phyloP scores from a whole-genome alignment of 1,284 basidiomycete species.

The Moniliella sp. region DNA sequence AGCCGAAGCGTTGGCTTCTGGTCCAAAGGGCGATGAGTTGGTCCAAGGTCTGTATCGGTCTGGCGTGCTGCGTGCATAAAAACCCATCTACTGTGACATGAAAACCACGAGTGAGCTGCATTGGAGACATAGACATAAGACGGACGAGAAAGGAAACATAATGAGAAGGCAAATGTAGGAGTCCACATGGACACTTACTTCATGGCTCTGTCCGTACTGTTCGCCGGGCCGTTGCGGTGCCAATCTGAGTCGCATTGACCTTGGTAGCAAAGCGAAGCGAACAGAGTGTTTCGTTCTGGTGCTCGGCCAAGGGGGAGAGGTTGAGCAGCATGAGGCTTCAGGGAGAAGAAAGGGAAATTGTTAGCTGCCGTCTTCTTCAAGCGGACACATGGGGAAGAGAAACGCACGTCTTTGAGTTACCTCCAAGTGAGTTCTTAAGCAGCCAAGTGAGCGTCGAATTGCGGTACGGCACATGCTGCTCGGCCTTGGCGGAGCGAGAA shows the following conservation, averaged over 20 bases:
- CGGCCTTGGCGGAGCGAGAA: slow-evolving; percentile 39
- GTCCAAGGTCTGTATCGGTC: neutral
- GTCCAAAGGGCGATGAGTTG: neutral
- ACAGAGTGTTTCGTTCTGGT: slow-evolving; percentile 65
- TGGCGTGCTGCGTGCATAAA: too few relatives aligned
- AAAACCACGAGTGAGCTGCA: too few relatives aligned
- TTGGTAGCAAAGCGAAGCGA: slow-evolving; percentile 80
- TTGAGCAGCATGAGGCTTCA: slow-evolving; percentile 63
- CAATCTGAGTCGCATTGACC: slow-evolving; percentile 72
- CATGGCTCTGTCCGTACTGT: too few relatives aligned
- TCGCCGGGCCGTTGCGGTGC: too few relatives aligned
- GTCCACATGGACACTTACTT: too few relatives aligned
- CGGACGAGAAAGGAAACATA: too few relatives aligned
- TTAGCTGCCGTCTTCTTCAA: slow-evolving; percentile 1
- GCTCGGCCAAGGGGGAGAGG: slow-evolving; percentile 62
- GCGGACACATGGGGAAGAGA: slow-evolving; percentile 2
- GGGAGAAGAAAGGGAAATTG: slow-evolving; percentile 5
- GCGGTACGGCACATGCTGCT: slow-evolving; percentile 23
- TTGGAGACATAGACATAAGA: too few relatives aligned
- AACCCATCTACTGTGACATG: too few relatives aligned
- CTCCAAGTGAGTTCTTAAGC: slow-evolving; percentile 78
- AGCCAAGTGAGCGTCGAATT: slow-evolving; percentile 54
- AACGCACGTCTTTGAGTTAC: slow-evolving; percentile 56
- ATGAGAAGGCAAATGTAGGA: too few relatives aligned
- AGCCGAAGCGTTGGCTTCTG: neutral